Conservation (phyloP, 148 eudicot species). For the Dianthus caryophyllus region DNA sequence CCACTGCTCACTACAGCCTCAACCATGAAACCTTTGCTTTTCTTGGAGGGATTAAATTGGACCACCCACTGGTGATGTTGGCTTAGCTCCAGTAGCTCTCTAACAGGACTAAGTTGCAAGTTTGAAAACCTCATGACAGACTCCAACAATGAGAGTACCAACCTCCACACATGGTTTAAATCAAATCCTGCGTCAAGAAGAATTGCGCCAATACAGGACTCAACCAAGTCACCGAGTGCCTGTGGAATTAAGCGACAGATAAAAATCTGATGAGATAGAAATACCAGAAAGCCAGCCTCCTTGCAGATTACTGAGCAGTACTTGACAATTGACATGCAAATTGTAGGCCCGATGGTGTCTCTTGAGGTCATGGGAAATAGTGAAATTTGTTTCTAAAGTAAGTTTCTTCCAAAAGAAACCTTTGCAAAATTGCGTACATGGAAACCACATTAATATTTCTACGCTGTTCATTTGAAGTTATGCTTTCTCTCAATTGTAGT, state of each 20-base stretch:
- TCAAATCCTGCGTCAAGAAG: conserved; percentile 85
- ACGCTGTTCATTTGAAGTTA: background rate
- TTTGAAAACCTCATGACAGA: conserved; percentile 56
- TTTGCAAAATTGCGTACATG: background rate
- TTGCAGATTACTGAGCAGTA: background rate
- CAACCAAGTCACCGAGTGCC: conserved; percentile 96
- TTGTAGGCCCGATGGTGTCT: background rate
- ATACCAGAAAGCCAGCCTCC: conserved; percentile 1
- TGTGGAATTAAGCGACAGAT: conserved; percentile 27
- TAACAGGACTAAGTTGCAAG: conserved; percentile 56
- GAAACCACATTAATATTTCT: background rate
- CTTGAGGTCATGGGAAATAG: background rate
- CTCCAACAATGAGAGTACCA: conserved; percentile 62
- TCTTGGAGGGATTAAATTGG: conserved; percentile 37
- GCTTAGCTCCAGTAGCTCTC: conserved; percentile 79
- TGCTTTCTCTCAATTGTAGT: background rate
- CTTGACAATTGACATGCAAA: background rate
- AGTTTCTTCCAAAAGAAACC: background rate
- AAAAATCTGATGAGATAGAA: background rate
- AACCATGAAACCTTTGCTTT: conserved; percentile 36
- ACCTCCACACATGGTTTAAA: conserved; percentile 62
- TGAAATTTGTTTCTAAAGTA: background rate
- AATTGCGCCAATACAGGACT: conserved; percentile 83
- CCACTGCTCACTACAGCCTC: conserved; percentile 45
- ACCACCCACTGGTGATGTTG: conserved; percentile 48